Evolutionary conservation across 192 early-diverging fungal genomes (phyloP).

Genomic region (Linnemannia exigua): DNA sequence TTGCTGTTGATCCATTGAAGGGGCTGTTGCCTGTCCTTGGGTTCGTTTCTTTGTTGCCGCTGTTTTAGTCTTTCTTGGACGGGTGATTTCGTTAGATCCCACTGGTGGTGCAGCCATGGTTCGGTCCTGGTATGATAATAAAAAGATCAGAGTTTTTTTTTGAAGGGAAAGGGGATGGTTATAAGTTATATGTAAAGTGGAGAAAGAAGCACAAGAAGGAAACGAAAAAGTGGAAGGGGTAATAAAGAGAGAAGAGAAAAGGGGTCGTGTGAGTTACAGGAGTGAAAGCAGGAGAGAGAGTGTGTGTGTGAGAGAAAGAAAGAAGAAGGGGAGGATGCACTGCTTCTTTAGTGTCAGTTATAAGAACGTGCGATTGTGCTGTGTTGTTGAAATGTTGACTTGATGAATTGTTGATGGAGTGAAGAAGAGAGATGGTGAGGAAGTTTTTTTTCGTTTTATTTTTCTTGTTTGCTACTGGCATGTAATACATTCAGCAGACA

Average conservation of each 20-base stretch:
- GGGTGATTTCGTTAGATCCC: slow-evolving; percentile 11
- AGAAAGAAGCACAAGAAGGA: background rate
- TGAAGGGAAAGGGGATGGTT: background rate
- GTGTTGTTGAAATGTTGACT: too few species aligned
- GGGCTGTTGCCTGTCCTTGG: background rate
- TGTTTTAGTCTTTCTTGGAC: slow-evolving; percentile 5
- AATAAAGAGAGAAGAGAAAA: background rate
- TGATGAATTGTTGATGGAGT: too few species aligned
- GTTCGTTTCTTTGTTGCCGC: background rate
- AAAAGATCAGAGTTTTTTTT: background rate
- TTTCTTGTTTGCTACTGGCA: background rate
- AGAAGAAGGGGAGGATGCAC: background rate
- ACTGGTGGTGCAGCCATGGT: slow-evolving; percentile 22
- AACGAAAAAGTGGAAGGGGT: background rate
- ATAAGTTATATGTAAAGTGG: background rate
- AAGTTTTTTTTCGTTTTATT: background rate
- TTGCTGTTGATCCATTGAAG: background rate
- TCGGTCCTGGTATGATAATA: background rate
- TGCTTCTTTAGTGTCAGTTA: too few species aligned
- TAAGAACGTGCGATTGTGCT: too few species aligned
- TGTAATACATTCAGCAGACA: background rate
- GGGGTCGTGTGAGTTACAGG: background rate
- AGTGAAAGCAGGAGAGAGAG: background rate
- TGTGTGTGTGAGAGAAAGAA: background rate
- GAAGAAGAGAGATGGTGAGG: background rate